phyloP scores from a whole-genome alignment of 164 flowering plant genomes.

The Chimonanthus salicifolius region DNA sequence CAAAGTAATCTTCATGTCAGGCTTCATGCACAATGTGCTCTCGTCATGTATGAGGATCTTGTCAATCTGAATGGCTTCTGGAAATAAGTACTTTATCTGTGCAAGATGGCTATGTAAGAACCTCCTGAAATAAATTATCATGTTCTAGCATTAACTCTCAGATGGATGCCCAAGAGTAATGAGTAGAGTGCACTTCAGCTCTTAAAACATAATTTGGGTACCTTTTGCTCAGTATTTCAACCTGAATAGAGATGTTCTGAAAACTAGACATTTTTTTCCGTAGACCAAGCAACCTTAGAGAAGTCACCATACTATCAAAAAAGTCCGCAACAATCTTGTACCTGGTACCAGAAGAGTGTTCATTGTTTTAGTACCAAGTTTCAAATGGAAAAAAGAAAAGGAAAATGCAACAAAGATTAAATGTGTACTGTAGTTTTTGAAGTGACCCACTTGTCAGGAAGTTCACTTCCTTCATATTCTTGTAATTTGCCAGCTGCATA shows the following conservation, averaged over 20 bases:
- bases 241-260: slow-evolving; percentile 44
- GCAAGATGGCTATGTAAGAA: slow-evolving; percentile 54
- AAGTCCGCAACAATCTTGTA: slow-evolving; percentile 37
- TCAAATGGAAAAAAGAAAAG: background rate
- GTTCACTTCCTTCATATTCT: slow-evolving; percentile 17
- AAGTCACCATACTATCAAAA: slow-evolving; percentile 47
- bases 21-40: slow-evolving; percentile 59
- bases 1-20: slow-evolving; percentile 48
- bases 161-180: background rate
- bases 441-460: slow-evolving; percentile 41
- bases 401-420: background rate
- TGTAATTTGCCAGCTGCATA: background rate
- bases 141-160: background rate
- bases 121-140: slow-evolving; percentile 30
- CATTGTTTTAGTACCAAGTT: slow-evolving; percentile 5
- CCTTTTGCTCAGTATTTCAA: slow-evolving; percentile 59
- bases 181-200: background rate
- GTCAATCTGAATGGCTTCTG: slow-evolving; percentile 59
- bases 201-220: slow-evolving; percentile 5
- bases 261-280: slow-evolving; percentile 46
- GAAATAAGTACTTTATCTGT: slow-evolving; percentile 58
- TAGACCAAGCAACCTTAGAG: slow-evolving; percentile 56
- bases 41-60: slow-evolving; percentile 47
- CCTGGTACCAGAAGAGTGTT: slow-evolving; percentile 19
- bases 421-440: background rate